Conservation (phyloP, 495 filamentous ascomycete species). For the Penicillium silybi region DNA sequence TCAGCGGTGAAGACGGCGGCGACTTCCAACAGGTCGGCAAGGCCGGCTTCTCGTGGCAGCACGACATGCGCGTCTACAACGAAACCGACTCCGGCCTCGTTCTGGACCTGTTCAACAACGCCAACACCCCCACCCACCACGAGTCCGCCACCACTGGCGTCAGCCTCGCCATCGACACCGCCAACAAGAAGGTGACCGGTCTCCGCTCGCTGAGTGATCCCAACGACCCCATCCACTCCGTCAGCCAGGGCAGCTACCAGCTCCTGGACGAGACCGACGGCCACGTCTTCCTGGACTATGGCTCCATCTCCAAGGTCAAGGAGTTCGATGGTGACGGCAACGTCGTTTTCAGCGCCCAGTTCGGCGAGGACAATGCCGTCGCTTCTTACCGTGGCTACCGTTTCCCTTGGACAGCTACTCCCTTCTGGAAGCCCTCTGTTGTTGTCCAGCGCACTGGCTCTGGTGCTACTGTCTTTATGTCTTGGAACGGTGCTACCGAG, state of each 20-base stretch:
- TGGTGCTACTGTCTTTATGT: conserved; percentile 27
- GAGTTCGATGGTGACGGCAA: conserved; percentile 39
- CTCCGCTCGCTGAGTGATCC: conserved; percentile 31
- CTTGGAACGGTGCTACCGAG: conserved; percentile 44
- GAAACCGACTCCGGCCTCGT: conserved; percentile 26
- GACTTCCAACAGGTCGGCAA: conserved; percentile 39
- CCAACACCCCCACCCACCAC: conserved; percentile 27
- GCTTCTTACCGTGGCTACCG: conserved; percentile 43
- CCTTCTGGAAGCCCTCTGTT: conserved; percentile 33
- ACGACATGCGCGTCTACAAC: conserved; percentile 39
- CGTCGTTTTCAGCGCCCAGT: conserved; percentile 32
- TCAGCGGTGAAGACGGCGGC: conserved; percentile 35
- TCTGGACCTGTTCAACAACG: conserved; percentile 33
- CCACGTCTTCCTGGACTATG: conserved; percentile 47
- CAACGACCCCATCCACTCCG: conserved; percentile 34
- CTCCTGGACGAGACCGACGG: conserved; percentile 31
- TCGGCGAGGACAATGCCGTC: conserved; percentile 34
- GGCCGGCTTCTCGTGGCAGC: conserved; percentile 44
- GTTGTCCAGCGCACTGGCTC: conserved; percentile 14
- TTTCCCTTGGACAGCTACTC: conserved; percentile 37
- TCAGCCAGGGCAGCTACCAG: conserved; percentile 48
- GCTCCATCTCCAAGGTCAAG: conserved; percentile 45
- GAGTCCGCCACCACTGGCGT: conserved; percentile 31
- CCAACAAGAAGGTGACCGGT: conserved; percentile 36
- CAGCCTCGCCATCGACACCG: conserved; percentile 37